Base-by-base conservation (phyloP, 1,284 basidiomycete species). In the Leccinum subrobustum region DNA sequence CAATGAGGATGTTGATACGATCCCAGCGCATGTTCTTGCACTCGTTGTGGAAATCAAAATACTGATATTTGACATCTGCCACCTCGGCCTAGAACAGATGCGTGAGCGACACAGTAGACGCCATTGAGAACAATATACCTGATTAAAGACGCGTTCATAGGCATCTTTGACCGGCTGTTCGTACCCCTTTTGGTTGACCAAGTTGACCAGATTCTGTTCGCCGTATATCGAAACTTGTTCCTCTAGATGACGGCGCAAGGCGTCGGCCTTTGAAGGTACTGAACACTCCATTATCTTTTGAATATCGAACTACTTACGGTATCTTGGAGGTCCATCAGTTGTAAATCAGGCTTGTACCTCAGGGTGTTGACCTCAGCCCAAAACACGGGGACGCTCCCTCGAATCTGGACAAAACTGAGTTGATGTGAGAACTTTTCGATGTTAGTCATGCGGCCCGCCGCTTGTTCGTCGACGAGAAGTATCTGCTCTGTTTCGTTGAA, bases 341-440 rank as follows among this genome's bases (percentile, higher is more conserved):
- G 93, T 60, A 99, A 78, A 75, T 99, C 97, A 7, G 97, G 97
- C 75, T 96, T 97, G 77, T 99, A 99, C 64, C 95, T 85, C 64
- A 99, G 74, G 54, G 95, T 99, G 77, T 96, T 98, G 71, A 99
- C 81, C 76, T 99, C 96, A 3, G 94, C 93, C 97, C 97, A 99
- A 75, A 91, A 98, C 18, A 99, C 77, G 2, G 97, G 97, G 9
- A 96, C 89, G 67, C 92, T 95, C 8, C 97, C 97, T 66, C 97
- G 83, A 57, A 91, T 95, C 78, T 99, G 97, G 11, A 97, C 91
- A 77, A 93, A 93, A 74, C 93, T 92, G 67, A 94, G 77, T 70
- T 86, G 85, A 7, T 81, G 78, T 1, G 79, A 81, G 56, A 82
- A 82, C n/a, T 82, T 83, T 62, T 85, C 84, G 18, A 76, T 74